Evolutionary conservation across 768 basidiomycete genomes (phyloP), one percentile per base, ranked within the genome.

Genomic region (Fistulinella prunicolor): DNA sequence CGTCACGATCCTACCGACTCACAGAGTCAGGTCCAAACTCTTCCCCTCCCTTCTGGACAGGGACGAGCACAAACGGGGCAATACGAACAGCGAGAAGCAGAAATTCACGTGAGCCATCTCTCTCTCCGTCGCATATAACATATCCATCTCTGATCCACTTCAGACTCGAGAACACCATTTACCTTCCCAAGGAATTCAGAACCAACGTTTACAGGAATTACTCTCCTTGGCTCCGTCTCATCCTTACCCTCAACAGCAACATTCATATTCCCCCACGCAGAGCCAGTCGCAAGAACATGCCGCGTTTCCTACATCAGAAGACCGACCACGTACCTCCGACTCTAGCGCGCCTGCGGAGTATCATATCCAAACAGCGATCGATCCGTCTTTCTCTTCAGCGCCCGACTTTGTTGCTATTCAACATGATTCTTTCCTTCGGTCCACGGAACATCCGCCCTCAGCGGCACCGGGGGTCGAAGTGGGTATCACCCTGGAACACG

Each of bases 161-260:
- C 40, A 52, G 42, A 19, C 24, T 23, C 50, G 29, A 38, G 44
- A 50, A 13, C 47, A 23, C 6, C 47, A 4, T 32, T 22, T 23
- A n/a, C 22, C 42, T 5, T 6, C 49, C 5, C 55, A 50, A 37
- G 54, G 43, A 3, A 45, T 64, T 7, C 37, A 54, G 9, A 60
- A 42, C 16, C 60, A 55, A 41, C 63, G 63, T 0, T 24, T 65
- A 3, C 63, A 63, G 28, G 53, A 64, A n/a, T 22, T 64, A 19
- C 61, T 64, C 17, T 55, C 60, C 1, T 26, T 54, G 6, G 5
- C 21, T 4, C 14, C 50, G 2, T 29, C 59, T 7, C 41, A 58
- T 34, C 0, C 50, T 4, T 23, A 42, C 24, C 14, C 39, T 37
- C 17, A 26, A 22, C 21, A 30, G 23, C 50, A 37, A 23, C 39